Percentiles rank a stretch among this genome's conserved stretches.
Conservation (phyloP, 257 asterid species). For the Schizonepeta tenuifolia region DNA sequence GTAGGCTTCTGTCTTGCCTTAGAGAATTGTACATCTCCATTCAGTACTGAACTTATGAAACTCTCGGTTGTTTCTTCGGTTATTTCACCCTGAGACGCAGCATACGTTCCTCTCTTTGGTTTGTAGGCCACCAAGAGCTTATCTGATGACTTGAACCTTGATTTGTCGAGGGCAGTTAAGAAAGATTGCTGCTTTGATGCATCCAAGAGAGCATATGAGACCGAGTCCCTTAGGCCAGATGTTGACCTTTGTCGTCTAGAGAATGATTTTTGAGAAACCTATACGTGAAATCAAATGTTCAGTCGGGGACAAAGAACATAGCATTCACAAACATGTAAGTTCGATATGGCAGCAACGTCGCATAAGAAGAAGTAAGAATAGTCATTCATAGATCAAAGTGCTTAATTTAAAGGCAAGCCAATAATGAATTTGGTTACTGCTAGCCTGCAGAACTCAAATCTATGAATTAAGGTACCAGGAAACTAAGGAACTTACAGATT, state of each 20-base stretch:
- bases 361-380: no score
- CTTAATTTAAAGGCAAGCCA: no score
- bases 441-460: not conserved
- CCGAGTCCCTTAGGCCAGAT: conserved; percentile 53
- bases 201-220: conserved; percentile 77
- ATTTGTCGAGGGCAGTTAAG: conserved; percentile 63
- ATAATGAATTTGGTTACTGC: not conserved
- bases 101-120: conserved; percentile 77
- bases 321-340: not conserved
- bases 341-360: no score
- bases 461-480: not conserved
- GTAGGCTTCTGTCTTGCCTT: conserved; percentile 65
- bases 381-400: no score
- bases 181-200: conserved; percentile 75
- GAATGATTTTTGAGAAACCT: conserved; percentile 85
- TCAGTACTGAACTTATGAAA: conserved; percentile 68
- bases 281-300: conserved; percentile 1
- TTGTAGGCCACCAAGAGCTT: conserved; percentile 77
- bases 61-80: conserved; percentile 66
- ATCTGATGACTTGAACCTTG: conserved; percentile 66
- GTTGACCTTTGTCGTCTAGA: conserved; percentile 52
- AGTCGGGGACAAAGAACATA: not conserved
- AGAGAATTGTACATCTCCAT: conserved; percentile 74
- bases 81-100: conserved; percentile 49
- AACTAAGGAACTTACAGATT: conserved; percentile 54